Percentiles rank a stretch among this genome's conserved stretches.
Evolutionary conservation across 1,284 basidiomycete genomes (phyloP).

Genomic region (Rhodotorula sp.): DNA sequence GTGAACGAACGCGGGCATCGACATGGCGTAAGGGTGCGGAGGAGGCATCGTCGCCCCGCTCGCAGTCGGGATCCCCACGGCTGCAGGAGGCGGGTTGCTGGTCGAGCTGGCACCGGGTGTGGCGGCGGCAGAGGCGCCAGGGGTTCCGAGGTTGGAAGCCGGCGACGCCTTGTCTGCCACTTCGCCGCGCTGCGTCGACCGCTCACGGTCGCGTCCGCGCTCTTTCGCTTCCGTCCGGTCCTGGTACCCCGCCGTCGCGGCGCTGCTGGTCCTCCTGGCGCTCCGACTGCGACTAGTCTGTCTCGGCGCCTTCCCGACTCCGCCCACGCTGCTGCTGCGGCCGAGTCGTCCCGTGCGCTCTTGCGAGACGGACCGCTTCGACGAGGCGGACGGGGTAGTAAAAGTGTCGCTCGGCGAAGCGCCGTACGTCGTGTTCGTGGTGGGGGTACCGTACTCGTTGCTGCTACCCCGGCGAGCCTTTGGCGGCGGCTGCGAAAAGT

Average conservation of each 20-base stretch:
- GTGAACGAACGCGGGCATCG: conserved; percentile 14
- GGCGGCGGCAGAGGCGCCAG: background rate
- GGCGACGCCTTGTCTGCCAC: background rate
- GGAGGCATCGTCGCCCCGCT: background rate
- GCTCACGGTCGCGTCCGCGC: background rate
- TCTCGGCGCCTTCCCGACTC: conserved; percentile 35
- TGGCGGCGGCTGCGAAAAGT: background rate
- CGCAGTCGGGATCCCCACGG: background rate
- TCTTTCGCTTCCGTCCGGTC: conserved; percentile 2
- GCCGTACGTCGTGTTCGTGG: background rate
- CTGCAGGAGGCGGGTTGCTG: background rate
- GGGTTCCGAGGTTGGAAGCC: background rate
- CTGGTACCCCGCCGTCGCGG: conserved; percentile 22
- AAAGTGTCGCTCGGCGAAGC: background rate
- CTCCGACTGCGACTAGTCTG: conserved; percentile 25
- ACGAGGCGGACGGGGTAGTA: background rate
- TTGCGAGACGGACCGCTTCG: conserved; percentile 5
- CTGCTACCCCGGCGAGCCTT: background rate
- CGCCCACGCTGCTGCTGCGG: background rate
- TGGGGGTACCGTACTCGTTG: background rate
- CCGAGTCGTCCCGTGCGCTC: conserved; percentile 1
- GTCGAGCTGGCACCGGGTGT: background rate
- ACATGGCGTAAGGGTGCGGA: conserved; percentile 8
- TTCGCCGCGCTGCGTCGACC: background rate
- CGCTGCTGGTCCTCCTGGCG: conserved; percentile 25